phyloP scores from a whole-genome alignment of 2,329 filamentous ascomycete genomes.

The Fusarium subglutinans region DNA sequence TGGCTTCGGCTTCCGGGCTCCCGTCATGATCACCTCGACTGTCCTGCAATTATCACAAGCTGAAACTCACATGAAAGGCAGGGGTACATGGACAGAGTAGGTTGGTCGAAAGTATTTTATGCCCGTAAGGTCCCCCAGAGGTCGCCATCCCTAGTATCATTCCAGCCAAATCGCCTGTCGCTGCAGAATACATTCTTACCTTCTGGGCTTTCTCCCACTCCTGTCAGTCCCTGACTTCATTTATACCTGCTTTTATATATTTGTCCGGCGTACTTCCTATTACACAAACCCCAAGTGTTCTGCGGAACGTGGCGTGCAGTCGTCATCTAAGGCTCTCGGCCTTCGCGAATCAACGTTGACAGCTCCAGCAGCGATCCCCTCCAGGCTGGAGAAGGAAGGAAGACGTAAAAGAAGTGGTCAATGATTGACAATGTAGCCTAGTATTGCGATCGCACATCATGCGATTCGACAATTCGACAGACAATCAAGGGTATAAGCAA shows the following conservation, averaged over 20 bases:
- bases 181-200: background rate
- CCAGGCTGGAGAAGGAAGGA: background rate
- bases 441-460: background rate
- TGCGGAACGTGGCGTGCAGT: background rate
- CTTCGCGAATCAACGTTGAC: background rate
- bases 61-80: no score
- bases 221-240: slow-evolving; percentile 18
- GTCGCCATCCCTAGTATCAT: background rate
- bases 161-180: slow-evolving; percentile 17
- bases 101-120: no score
- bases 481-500: background rate
- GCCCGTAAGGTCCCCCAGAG: no score
- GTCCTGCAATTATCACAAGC: no score
- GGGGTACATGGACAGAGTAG: no score
- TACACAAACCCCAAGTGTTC: no score
- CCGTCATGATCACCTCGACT: no score
- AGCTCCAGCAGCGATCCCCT: background rate
- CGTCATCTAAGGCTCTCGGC: no score
- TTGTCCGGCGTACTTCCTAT: no score
- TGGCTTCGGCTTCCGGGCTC: no score
- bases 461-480: background rate
- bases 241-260: background rate
- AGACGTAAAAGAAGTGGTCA: background rate
- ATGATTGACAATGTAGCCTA: no score
- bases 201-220: background rate